Evolutionary conservation across 139 green algal genomes (phyloP).

Genomic region (Volvox africanus): DNA sequence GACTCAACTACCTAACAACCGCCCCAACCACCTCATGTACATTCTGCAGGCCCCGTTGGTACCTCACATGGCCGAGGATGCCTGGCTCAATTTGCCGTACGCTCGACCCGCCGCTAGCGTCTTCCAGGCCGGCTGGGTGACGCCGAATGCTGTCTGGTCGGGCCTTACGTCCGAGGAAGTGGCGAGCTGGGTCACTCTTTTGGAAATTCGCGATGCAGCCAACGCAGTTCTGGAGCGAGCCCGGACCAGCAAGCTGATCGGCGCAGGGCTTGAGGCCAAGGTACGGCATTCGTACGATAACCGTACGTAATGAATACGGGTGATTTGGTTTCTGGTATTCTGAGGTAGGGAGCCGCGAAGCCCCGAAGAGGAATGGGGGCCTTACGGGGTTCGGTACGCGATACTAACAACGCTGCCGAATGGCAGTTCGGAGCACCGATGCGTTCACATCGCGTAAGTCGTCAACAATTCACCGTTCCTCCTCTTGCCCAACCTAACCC

Average conservation of each 20-base stretch:
- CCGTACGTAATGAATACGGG: no score
- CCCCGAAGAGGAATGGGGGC: no score
- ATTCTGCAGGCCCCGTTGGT: conserved; percentile 81
- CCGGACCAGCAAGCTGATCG: conserved; percentile 47
- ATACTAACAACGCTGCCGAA: no score
- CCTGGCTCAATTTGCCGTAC: conserved; percentile 87
- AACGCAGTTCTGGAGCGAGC: conserved; percentile 86
- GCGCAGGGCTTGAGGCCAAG: conserved; percentile 35
- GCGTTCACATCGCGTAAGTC: no score
- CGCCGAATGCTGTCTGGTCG: conserved; percentile 65
- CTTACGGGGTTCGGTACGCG: no score
- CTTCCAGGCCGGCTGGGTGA: conserved; percentile 84
- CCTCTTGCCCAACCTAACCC: no score
- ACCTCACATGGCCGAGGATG: conserved; percentile 98
- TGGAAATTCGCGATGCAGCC: conserved; percentile 76
- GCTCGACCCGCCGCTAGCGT: conserved; percentile 58
- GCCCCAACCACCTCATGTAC: no score
- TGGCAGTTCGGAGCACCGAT: no score
- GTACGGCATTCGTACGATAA: background rate
- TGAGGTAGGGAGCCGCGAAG: no score
- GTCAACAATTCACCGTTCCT: no score
- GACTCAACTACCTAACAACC: no score
- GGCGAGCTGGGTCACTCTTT: conserved; percentile 62
- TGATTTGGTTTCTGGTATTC: no score
- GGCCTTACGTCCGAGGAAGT: conserved; percentile 41